A percentile compares a stretch with the other conserved stretches of the same genome.
Conservation (phyloP, 2,329 filamentous ascomycete species). For the Ophiostoma australiae region DNA sequence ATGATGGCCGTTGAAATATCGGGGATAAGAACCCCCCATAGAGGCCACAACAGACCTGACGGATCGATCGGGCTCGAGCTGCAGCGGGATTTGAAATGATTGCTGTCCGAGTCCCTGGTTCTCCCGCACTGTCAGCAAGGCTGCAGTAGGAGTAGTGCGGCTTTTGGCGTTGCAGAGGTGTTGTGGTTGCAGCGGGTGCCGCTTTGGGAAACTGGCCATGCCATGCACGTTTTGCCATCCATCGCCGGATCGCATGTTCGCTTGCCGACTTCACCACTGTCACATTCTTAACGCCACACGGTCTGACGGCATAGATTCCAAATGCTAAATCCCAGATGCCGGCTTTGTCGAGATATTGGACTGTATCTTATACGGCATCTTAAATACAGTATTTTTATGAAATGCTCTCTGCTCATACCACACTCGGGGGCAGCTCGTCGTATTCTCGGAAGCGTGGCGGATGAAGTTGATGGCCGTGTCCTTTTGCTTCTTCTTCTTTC, state of each 20-base stretch:
- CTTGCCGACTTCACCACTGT: background rate
- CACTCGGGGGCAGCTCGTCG: background rate
- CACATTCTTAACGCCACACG: background rate
- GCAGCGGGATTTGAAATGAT: background rate
- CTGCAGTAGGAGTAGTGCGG: background rate
- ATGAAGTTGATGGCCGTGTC: background rate
- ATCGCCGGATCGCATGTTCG: background rate
- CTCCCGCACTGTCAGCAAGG: conserved; percentile 4
- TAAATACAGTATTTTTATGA: background rate
- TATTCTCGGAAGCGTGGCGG: conserved; percentile 5
- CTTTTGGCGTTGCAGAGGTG: background rate
- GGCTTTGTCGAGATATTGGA: background rate
- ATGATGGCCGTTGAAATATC: background rate
- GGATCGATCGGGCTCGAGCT: background rate
- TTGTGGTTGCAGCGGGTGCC: background rate
- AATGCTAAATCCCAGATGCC: background rate
- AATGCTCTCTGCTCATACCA: background rate
- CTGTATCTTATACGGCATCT: too few species aligned
- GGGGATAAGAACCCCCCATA: background rate
- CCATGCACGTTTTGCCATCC: background rate
- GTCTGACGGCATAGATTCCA: background rate
- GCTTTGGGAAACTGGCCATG: background rate
- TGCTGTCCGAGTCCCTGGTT: background rate
- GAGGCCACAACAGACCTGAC: background rate
- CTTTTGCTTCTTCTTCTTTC: background rate